Evolutionary conservation across 2,329 filamentous ascomycete genomes (phyloP), one percentile per base, ranked within the genome.

Genomic region (Epichloe gansuensis): DNA sequence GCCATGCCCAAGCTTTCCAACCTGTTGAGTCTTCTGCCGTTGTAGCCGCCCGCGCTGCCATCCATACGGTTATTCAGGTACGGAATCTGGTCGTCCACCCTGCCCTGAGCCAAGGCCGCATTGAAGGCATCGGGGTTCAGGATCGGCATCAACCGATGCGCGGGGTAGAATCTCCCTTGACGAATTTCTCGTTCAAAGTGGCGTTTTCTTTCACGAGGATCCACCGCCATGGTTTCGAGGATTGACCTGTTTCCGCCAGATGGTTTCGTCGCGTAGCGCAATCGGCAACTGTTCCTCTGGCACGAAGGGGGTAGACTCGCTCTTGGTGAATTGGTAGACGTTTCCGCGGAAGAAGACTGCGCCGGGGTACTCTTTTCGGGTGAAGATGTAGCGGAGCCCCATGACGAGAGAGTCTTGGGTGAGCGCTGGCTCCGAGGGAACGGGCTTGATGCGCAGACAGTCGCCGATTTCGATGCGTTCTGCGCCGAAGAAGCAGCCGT

Each of bases 151-250:
- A 82, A 67, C 54, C 72, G 69, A 53, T 72, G 65, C n/a, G 75
- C 75, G 15, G 78, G 74, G 65, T 82, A 81, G 65, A 81, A 81
- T n/a, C 78, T 70, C 49, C 78, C 53, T 71, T 69, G 49, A 81
- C 69, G 23, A 69, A 68, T 13, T 62, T 60, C 59, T 80, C 77
- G 55, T 73, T 70, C 21, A 78, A 61, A 45, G 70, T 66, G n/a
- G 67, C 64, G 57, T 74, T 72, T 54, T 76, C 73, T 56, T 67
- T 68, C 31, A 73, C 66, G 43, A 76, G 61, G 3, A 63, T 60
- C 60, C 67, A 71, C 60, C 59, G 68, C 68, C 57, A 72, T 59
- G 58, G 69, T 52, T 61, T 58, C 23, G 51, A 60, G 46, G 65
- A 49, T 54, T 65, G 50, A 64, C 64, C 58, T 60, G 67, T 44